Evolutionary conservation across 345 rosid species (phyloP).

Genomic region (Dipteronia dyeriana): DNA sequence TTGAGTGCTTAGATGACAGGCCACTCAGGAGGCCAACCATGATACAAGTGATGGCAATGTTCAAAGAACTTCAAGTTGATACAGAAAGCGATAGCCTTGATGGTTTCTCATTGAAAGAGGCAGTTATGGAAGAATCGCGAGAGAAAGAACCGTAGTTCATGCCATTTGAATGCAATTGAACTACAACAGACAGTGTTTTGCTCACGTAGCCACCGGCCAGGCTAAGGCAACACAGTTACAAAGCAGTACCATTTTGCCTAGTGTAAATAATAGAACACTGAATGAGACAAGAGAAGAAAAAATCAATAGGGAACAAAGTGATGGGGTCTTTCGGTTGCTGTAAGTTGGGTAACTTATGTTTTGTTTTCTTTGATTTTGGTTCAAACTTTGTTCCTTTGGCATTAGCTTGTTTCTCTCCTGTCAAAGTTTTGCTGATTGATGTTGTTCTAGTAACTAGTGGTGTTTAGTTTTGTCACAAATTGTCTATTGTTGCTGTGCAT

Average conservation of each 20-base stretch:
- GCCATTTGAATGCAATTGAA: constrained; percentile 14
- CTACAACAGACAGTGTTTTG: background rate
- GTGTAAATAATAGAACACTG: constrained; percentile 55
- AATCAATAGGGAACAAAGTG: constrained; percentile 25
- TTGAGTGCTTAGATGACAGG: constrained; percentile 90
- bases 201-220: background rate
- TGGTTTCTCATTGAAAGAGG: constrained; percentile 69
- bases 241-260: constrained; percentile 20
- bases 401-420: constrained; percentile 26
- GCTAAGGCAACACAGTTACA: background rate
- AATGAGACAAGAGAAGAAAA: constrained; percentile 30
- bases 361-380: constrained; percentile 14
- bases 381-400: constrained; percentile 33
- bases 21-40: constrained; percentile 85
- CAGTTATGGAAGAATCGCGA: constrained; percentile 56
- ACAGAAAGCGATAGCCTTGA: constrained; percentile 75
- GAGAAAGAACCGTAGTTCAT: constrained; percentile 51
- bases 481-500: constrained; percentile 21
- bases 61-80: constrained; percentile 88
- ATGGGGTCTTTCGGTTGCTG: constrained; percentile 20
- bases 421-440: constrained; percentile 45
- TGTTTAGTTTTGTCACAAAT: constrained; percentile 11
- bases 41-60: constrained; percentile 97
- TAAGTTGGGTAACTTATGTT: constrained; percentile 14
- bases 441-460: constrained; percentile 2